phyloP scores from a whole-genome alignment of 2,329 filamentous ascomycete species.

The Microascus cirrosus region DNA sequence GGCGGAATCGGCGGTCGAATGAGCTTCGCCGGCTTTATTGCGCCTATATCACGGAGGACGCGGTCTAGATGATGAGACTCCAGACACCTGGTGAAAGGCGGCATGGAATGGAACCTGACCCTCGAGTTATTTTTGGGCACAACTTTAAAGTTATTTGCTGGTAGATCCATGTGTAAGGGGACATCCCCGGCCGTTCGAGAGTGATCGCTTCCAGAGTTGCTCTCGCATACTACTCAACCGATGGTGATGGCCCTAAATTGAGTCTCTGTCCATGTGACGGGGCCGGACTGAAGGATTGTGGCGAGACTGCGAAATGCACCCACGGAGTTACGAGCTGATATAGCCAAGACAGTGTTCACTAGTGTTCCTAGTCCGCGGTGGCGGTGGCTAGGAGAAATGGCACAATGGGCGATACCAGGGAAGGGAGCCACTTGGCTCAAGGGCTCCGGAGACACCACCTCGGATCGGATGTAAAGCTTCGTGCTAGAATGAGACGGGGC shows the following conservation, averaged over 20 bases:
- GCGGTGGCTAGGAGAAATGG: not conserved
- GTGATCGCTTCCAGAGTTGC: not conserved
- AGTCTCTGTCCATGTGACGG: not conserved
- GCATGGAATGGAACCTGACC: not conserved
- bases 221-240: too few species aligned
- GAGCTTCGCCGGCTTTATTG: not conserved
- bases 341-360: too few species aligned
- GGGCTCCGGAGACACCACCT: not conserved
- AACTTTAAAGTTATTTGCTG: not conserved
- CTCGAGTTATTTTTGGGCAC: constrained; percentile 3
- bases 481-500: not conserved
- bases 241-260: not conserved
- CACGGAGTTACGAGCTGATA: too few species aligned
- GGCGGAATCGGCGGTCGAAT: constrained; percentile 2
- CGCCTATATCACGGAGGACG: not conserved
- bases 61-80: not conserved
- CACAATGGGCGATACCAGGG: not conserved
- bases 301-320: not conserved
- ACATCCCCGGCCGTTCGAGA: not conserved
- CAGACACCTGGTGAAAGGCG: not conserved
- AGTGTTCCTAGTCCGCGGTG: not conserved
- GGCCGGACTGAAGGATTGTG: not conserved
- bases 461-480: not conserved
- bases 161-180: not conserved
- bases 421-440: not conserved